Percentiles rank a stretch among this genome's conserved stretches.
phyloP scores from a whole-genome alignment of 495 filamentous ascomycete genomes.

The Usnea hakonensis region DNA sequence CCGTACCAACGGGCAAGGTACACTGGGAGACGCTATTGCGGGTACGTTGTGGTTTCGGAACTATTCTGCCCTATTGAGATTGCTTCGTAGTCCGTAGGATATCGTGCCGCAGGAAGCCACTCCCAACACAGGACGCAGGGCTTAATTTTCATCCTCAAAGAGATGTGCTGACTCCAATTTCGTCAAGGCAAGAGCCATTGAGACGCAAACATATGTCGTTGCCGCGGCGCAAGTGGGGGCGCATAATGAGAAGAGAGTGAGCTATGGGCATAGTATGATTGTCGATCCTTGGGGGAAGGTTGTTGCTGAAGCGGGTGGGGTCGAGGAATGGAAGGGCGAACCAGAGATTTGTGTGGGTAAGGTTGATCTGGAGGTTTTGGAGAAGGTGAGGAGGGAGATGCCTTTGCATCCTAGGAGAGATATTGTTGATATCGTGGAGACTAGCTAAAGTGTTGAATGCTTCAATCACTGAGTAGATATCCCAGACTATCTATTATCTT shows the following conservation, averaged over 20 bases:
- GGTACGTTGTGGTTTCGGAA: no score
- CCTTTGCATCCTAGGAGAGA: slow-evolving; percentile 36
- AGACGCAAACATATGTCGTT: slow-evolving; percentile 80
- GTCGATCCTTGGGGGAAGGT: slow-evolving; percentile 84
- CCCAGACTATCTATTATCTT: background rate
- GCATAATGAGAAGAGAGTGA: slow-evolving; percentile 71
- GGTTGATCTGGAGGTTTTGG: slow-evolving; percentile 43
- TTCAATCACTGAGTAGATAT: background rate
- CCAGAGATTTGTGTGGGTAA: slow-evolving; percentile 46
- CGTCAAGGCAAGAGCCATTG: slow-evolving; percentile 84
- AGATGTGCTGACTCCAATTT: no score
- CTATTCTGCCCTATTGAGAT: no score
- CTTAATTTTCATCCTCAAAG: no score
- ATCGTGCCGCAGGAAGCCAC: no score
- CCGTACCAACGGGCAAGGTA: slow-evolving; percentile 72
- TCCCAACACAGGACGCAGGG: no score
- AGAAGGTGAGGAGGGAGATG: slow-evolving; percentile 52
- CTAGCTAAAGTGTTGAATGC: background rate
- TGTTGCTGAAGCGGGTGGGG: slow-evolving; percentile 52
- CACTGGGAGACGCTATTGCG: slow-evolving; percentile 79
- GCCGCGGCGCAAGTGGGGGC: slow-evolving; percentile 77
- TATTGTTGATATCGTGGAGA: slow-evolving; percentile 35
- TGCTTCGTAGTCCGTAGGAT: no score
- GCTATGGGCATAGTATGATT: slow-evolving; percentile 86
- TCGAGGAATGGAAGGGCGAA: slow-evolving; percentile 33